Evolutionary conservation across 768 basidiomycete genomes (phyloP).

Genomic region (Cystofilobasidium macerans): DNA sequence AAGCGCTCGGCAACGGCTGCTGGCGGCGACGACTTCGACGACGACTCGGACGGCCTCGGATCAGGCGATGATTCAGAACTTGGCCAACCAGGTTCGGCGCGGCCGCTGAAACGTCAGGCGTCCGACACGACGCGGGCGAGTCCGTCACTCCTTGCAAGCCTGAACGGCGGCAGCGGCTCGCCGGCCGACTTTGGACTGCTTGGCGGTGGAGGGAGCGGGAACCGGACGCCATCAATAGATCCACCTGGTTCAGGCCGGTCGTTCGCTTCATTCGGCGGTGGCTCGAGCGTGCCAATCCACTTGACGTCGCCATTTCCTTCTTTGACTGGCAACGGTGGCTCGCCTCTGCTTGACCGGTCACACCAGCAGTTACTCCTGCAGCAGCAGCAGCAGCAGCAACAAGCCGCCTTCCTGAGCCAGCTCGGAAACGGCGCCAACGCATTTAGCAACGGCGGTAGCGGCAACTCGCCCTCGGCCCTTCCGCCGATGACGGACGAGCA

Average conservation of each 20-base stretch:
- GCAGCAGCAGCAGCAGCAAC: slow-evolving; percentile 2
- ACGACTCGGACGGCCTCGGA: not conserved
- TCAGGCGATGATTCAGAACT: not conserved
- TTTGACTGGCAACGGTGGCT: not conserved
- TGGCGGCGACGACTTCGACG: not conserved
- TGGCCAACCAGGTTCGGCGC: not conserved
- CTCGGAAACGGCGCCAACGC: not conserved
- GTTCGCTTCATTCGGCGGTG: not conserved
- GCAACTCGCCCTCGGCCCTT: not conserved
- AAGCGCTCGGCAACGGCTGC: not conserved
- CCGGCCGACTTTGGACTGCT: not conserved
- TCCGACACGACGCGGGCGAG: not conserved
- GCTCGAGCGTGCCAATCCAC: not conserved
- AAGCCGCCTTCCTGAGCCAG: not conserved
- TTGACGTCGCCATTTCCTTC: not conserved
- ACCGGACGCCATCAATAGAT: not conserved
- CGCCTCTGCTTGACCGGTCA: too few species aligned
- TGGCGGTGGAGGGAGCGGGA: not conserved
- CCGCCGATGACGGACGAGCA: slow-evolving; percentile 6
- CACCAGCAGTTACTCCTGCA: not conserved
- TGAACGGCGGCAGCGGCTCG: slow-evolving; percentile 17
- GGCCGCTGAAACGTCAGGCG: not conserved
- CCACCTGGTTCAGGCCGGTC: not conserved
- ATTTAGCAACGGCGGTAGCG: too few species aligned
- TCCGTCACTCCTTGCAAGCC: not conserved